phyloP scores from a whole-genome alignment of 2,329 filamentous ascomycete species.

The Penicillium decumbens region DNA sequence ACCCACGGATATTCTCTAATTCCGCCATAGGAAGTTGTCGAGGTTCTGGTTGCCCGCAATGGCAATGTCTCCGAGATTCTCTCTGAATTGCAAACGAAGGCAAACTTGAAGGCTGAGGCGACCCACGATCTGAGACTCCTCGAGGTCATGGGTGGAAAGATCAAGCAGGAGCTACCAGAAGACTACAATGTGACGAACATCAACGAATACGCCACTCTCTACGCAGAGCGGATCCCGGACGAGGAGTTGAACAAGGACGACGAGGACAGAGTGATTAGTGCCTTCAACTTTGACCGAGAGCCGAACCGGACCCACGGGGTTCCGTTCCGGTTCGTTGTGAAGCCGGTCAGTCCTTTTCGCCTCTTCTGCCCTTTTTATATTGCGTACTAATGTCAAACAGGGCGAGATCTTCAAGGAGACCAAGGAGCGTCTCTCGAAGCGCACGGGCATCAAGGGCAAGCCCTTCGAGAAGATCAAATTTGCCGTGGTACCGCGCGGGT shows the following conservation, averaged over 20 bases:
- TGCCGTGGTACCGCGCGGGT: constrained; percentile 65
- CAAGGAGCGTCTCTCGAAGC: constrained; percentile 87
- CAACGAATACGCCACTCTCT: constrained; percentile 78
- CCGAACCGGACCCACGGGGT: constrained; percentile 77
- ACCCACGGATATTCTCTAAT: constrained; percentile 11
- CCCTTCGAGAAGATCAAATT: constrained; percentile 99
- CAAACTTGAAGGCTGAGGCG: constrained; percentile 70
- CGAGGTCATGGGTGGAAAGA: constrained; percentile 75
- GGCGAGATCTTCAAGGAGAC: constrained; percentile 85
- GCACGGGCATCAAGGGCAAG: constrained; percentile 94
- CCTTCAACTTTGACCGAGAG: constrained; percentile 91
- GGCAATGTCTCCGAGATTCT: constrained; percentile 76
- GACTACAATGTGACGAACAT: constrained; percentile 73
- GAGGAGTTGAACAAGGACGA: constrained; percentile 61
- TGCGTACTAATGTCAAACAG: constrained; percentile 40
- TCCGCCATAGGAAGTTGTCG: constrained; percentile 61
- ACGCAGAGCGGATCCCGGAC: constrained; percentile 74
- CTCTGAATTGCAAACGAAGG: constrained; percentile 71
- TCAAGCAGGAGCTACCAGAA: constrained; percentile 69
- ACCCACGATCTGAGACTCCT: constrained; percentile 71
- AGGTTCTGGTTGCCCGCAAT: constrained; percentile 82
- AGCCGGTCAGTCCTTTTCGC: constrained; percentile 59
- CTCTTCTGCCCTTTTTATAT: neutral
- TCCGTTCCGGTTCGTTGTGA: constrained; percentile 84
- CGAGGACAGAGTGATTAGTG: constrained; percentile 65